Conservation (phyloP, 306 rosid genomes). For the Urtica urens region DNA sequence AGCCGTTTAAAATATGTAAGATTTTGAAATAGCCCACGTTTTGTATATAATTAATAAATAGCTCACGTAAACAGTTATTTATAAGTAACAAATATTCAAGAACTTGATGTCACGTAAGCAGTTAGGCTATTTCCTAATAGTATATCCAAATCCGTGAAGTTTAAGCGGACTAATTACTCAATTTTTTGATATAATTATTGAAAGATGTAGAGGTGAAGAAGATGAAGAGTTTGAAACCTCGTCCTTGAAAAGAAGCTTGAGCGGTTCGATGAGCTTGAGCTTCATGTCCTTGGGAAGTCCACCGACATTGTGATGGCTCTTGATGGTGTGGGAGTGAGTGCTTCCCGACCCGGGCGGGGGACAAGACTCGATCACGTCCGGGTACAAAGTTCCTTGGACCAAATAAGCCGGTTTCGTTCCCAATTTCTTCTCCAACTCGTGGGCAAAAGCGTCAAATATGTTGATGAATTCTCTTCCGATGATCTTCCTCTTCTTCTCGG, state of each 20-base stretch:
- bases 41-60: not conserved
- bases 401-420: conserved; percentile 57
- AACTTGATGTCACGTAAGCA: no score
- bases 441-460: conserved; percentile 75
- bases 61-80: conserved; percentile 8
- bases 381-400: conserved; percentile 93
- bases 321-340: conserved; percentile 90
- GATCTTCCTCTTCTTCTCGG: conserved; percentile 81
- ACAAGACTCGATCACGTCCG: conserved; percentile 93
- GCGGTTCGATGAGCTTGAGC: conserved; percentile 86
- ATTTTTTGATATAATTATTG: no score
- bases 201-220: no score
- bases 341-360: conserved; percentile 95
- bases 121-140: no score
- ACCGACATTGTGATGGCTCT: conserved; percentile 97
- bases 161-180: no score
- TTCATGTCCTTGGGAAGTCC: conserved; percentile 99
- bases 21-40: not conserved
- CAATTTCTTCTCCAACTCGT: conserved; percentile 44
- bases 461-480: conserved; percentile 81
- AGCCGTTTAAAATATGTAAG: no score
- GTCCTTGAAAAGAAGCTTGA: conserved; percentile 83
- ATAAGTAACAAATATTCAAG: no score
- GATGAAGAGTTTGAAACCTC: conserved; percentile 71
- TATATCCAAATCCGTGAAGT: no score